Base-by-base conservation (phyloP, 345 rosid genomes). In the Firmiana major region DNA sequence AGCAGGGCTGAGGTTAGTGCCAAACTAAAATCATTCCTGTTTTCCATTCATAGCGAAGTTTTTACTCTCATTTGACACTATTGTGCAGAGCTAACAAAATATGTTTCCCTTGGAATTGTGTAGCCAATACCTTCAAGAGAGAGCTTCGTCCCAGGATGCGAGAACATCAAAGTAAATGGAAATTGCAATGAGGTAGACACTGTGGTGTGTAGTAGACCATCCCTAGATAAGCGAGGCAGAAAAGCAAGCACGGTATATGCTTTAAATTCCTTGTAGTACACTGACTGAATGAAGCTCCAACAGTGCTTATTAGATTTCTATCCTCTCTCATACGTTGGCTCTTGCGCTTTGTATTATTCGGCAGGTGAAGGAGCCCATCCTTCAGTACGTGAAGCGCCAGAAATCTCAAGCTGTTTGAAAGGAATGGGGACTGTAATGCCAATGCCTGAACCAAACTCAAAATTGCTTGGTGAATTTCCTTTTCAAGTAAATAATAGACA, bases 321-420 rank as follows among this genome's bases (percentile, higher is more conserved):
- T 17, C 45, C 60, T 49, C 49, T 31, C 62, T 75, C 15, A 16
- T 62, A 48, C 16, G 1, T 46, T 22, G 77, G 31, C 2, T 51
- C 5, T 54, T 79, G 42, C 19, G 34, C 67, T 60, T 38, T 38
- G 36, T 13, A 60, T 19, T 48, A 45, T 16, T 76, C 71, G 46
- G 70, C 89, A 93, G 99, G 99, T 92, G 55, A 93, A 91, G 88
- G 98, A 96, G 75, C 99, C 98, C 17, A 96, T 96, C 81, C 78
- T 87, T n/a, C 94, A 91, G 88, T 63, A 67, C 80, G 21, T 77
- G 24, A 96, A 96, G 88, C 94, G 97, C 77, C 97, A 85, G 86
- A 93, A 81, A 87, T 86, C 97, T 73, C 91, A 90, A 79, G 88
- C 81, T 60, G 81, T 34, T 75, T 87, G 83, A 86, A 73, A 62